Evolutionary conservation across 805 yeast species (phyloP).

Genomic region (Ogataea nonfermentans): DNA sequence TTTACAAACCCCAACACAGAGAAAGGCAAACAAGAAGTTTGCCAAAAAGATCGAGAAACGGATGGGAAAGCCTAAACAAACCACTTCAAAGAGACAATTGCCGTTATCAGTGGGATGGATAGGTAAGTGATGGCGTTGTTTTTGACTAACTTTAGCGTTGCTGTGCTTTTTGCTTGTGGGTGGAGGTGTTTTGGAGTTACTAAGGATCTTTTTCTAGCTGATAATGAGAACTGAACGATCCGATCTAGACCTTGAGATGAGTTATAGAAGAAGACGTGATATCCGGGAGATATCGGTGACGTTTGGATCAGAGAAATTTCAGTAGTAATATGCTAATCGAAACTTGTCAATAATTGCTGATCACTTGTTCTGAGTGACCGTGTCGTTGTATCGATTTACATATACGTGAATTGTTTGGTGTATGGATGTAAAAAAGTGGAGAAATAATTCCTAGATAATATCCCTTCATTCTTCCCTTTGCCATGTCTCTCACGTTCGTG

Average conservation of each 20-base stretch:
- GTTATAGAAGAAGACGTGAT: too few species aligned
- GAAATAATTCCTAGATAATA: neutral
- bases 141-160: slow-evolving; percentile 25
- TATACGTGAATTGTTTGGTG: neutral
- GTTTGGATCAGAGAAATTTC: too few species aligned
- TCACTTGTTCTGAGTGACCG: too few species aligned
- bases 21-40: slow-evolving; percentile 81
- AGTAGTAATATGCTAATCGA: too few species aligned
- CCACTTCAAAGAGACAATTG: slow-evolving; percentile 37
- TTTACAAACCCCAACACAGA: slow-evolving; percentile 81
- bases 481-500: slow-evolving; percentile 7
- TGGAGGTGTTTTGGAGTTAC: slow-evolving; percentile 73
- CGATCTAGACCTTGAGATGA: too few species aligned
- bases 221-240: neutral
- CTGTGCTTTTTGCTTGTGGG: slow-evolving; percentile 69
- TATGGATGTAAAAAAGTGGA: slow-evolving; percentile 5
- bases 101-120: slow-evolving; percentile 70
- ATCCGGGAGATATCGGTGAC: too few species aligned
- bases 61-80: slow-evolving; percentile 67
- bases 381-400: too few species aligned
- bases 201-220: slow-evolving; percentile 51
- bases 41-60: slow-evolving; percentile 69
- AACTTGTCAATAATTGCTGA: too few species aligned
- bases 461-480: neutral
- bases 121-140: slow-evolving; percentile 38